Percentiles rank a stretch among this genome's conserved stretches.
These are phyloP conservation scores for Schizopora paradoxa DNA, from an alignment of 1,284 basidiomycete genomes.

Conservation along the genomic window DNA sequence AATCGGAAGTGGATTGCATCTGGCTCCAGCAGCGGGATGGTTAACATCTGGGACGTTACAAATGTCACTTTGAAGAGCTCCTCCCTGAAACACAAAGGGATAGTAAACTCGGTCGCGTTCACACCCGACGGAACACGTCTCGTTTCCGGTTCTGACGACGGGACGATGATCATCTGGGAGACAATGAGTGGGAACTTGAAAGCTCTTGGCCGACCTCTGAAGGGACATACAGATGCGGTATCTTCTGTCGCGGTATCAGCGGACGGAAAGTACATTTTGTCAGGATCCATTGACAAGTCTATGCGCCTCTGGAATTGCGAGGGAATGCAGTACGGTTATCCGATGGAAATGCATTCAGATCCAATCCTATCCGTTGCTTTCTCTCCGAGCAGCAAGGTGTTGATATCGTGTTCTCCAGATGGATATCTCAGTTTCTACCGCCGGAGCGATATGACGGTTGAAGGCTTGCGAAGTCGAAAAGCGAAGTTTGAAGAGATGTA, in stretches of 20 bases:
- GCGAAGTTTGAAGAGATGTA: too few species aligned
- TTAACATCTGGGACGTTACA: conserved; percentile 17
- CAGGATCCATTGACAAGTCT: conserved; percentile 17
- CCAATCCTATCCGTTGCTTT: too few species aligned
- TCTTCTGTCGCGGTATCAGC: conserved; percentile 16
- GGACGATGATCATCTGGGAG: conserved; percentile 17
- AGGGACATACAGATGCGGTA: conserved; percentile 8
- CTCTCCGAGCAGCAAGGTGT: too few species aligned
- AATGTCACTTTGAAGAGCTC: conserved; percentile 1
- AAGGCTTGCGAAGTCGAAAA: too few species aligned
- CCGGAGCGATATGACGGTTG: too few species aligned
- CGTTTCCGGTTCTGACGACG: conserved; percentile 16
- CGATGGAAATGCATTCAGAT: too few species aligned
- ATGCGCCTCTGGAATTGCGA: conserved; percentile 11
- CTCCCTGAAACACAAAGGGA: conserved; percentile 12
- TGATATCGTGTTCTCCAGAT: too few species aligned
- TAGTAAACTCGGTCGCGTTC: conserved; percentile 12
- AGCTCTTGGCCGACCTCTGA: not conserved
- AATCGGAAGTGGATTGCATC: conserved; percentile 20
- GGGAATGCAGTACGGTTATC: too few species aligned
- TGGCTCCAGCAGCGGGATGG: conserved; percentile 12
- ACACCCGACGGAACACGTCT: conserved; percentile 14
- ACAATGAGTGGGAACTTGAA: conserved; percentile 4
- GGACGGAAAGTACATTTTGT: conserved; percentile 19
- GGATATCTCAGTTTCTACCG: too few species aligned